Evolutionary conservation across 352 stramenopile species (phyloP).

Genomic region (Globisporangium ultimum): DNA sequence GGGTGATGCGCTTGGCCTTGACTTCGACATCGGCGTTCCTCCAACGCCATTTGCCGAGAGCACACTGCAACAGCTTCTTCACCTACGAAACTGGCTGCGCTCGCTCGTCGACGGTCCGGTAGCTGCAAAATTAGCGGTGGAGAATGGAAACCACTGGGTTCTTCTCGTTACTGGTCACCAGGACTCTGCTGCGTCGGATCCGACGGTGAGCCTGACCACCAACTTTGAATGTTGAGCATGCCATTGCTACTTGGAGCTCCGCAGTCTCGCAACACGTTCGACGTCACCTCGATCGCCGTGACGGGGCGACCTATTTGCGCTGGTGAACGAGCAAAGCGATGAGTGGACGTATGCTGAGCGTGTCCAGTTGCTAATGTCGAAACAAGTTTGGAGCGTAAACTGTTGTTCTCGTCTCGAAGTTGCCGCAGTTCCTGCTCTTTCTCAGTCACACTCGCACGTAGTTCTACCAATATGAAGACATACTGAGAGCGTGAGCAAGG

Average conservation of each 20-base stretch:
- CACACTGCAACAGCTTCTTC: not conserved
- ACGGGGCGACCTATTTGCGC: constrained; percentile 13
- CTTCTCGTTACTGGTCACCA: constrained; percentile 16
- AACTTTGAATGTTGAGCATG: constrained; percentile 44
- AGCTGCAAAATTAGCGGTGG: not conserved
- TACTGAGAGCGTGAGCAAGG: too few relatives aligned
- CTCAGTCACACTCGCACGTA: constrained; percentile 6
- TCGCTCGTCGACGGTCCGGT: constrained; percentile 6
- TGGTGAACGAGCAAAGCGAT: constrained; percentile 10
- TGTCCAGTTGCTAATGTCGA: not conserved
- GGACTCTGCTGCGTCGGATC: not conserved
- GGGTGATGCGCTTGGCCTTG: constrained; percentile 24
- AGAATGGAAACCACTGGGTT: constrained; percentile 1
- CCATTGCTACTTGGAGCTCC: constrained; percentile 13
- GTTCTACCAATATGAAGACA: constrained; percentile 15
- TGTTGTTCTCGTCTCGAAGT: not conserved
- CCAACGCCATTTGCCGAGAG: constrained; percentile 1
- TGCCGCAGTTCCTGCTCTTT: constrained; percentile 14
- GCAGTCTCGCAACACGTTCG: not conserved
- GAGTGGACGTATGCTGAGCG: constrained; percentile 3
- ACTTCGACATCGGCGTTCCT: constrained; percentile 14
- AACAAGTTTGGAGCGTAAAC: not conserved
- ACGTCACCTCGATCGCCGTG: constrained; percentile 26
- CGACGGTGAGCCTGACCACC: constrained; percentile 38
- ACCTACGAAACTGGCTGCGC: not conserved